Evolutionary conservation across 345 rosid species (phyloP), one percentile per base, ranked within the genome.

Genomic region (Barbarea vulgaris): DNA sequence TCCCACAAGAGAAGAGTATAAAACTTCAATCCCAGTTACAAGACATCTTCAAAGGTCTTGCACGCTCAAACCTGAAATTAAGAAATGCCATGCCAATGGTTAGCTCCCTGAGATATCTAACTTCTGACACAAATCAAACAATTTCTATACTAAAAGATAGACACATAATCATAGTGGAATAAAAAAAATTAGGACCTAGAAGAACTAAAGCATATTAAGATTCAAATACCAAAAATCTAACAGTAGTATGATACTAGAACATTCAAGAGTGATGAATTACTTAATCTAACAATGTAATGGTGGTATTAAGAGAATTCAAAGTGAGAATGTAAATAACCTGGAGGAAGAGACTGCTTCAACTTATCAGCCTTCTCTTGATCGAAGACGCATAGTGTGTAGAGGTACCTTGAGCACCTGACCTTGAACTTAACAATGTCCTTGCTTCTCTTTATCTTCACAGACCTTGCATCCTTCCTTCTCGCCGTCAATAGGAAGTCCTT

Each of bases 391-490:
- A 86, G 85, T 5, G 90, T 86, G 86, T 86, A 84, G 7, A 88
- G 80, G 78, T 86, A 88, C 80, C 80, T 84, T 21, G 90, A 86
- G 81, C 90, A 88, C 5, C 90, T 83, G 19, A 88, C 90, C 83
- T 84, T 88, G 79, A 88, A 88, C 80, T 86, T 88, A 15, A 86
- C 90, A 7, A 81, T 84, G 69, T 86, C 88, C 51, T 60, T 88
- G 79, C 86, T 82, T 82, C 83, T 86, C 87, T 88, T 88, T 51
- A 86, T 86, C 77, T 86, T 88, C 77, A 86, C 90, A 0, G 88
- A 84, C 70, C 85, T 87, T 7, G 93, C 93, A 76, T 88, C 90
- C 80, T 88, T 86, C 83, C 93, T 86, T 74, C 93, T 86, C 4
- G 86, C 92, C 0, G 92, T 84, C 34, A 86, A 76, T 59, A 88